Percentiles rank a stretch among this genome's conserved stretches.
phyloP scores from a whole-genome alignment of 306 rosid genomes.

The Trifolium dubium region DNA sequence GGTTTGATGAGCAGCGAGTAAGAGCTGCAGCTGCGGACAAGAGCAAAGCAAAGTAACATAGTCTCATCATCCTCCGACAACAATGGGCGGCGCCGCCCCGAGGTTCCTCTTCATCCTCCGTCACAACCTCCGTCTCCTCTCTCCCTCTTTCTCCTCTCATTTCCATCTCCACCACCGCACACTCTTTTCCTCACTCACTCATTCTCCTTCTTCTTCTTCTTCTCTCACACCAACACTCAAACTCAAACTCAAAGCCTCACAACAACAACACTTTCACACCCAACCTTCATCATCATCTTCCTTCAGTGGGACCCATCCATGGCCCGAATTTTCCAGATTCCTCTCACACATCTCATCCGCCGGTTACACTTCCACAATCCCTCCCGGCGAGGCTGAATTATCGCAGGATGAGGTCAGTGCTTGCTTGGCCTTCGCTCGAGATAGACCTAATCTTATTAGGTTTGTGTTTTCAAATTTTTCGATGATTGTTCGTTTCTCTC shows the following conservation, averaged over 20 bases:
- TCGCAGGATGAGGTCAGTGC: constrained; percentile 54
- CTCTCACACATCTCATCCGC: constrained; percentile 56
- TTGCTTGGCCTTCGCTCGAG: constrained; percentile 68
- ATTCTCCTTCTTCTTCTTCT: constrained; percentile 21
- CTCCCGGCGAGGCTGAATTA: constrained; percentile 19
- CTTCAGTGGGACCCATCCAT: constrained; percentile 40
- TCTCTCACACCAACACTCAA: constrained; percentile 12
- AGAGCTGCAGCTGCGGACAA: background rate
- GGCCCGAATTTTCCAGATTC: constrained; percentile 71
- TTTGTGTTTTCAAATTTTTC: constrained; percentile 33
- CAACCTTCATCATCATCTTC: constrained; percentile 47
- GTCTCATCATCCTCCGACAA: background rate
- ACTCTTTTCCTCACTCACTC: constrained; percentile 17
- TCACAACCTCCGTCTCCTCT: constrained; percentile 52
- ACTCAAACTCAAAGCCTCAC: constrained; percentile 49
- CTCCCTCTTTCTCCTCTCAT: constrained; percentile 24
- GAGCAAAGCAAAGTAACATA: background rate
- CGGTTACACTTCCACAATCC: constrained; percentile 44
- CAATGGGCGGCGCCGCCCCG: constrained; percentile 71
- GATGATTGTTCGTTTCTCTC: background rate
- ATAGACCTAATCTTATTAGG: constrained; percentile 67
- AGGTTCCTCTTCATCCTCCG: constrained; percentile 64
- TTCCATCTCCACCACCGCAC: constrained; percentile 18
- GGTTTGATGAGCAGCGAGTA: background rate
- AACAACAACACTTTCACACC: constrained; percentile 48